Base-by-base conservation (phyloP, 345 rosid species). In the Garcia nutans region DNA sequence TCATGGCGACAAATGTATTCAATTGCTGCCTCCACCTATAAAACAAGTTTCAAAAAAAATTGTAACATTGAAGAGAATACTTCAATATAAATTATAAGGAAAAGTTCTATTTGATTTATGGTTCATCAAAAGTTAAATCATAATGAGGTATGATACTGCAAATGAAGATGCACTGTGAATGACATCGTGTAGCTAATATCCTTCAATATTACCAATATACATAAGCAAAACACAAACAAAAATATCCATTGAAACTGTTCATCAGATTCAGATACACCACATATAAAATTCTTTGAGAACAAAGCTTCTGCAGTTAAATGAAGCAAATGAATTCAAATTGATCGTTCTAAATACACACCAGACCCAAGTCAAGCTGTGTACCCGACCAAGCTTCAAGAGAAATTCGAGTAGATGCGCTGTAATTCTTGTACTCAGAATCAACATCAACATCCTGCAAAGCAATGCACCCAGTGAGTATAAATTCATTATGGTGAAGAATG, bases 351-450 rank as follows among this genome's bases (percentile, higher is more conserved):
- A 67, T 68, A 81, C 92, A 75, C 85, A 95, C 98, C 97, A 95
- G 84, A 76, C 90, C 94, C 90, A 95, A 78, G 86, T 95, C 98
- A 81, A 91, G 87, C 91, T 86, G 90, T 68, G 87, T 85, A 67
- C 90, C 94, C 31, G 93, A 89, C 99, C 99, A 95, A 61, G 90
- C 90, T 91, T 91, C 96, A 33, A 95, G 94, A 80, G 98, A 93
- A 5, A 49, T 78, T 77, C 89, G 86, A 52, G 97, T 93, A 71
- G 89, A 82, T 54, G 85, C 71, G 64, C 94, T 84, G 81, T 89
- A 93, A 75, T 80, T 86, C 86, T 82, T 89, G 76, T 91, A 93
- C 63, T 86, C 87, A 69, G 86, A 73, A 79, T 89, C 89, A 75
- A 95, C 86, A 82, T 93, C 91, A 70, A 90, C 75, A 70, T 86